Evolutionary conservation across 306 rosid species (phyloP), one percentile per base, ranked within the genome.

Genomic region (Fragaria vesca): DNA sequence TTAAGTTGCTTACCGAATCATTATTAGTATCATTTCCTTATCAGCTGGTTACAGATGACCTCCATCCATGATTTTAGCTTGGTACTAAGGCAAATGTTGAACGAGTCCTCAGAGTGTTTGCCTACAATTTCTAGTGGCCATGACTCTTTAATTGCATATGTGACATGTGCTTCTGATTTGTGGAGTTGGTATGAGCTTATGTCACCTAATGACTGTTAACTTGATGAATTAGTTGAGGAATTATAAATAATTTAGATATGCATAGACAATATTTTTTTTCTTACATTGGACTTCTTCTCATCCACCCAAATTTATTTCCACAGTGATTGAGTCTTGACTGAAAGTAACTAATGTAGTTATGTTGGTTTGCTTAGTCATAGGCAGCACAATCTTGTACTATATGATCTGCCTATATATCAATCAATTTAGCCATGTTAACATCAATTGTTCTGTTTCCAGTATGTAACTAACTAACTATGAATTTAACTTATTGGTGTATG

Each of bases 181-280:
- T 63, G 68, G 68, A 63, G 69, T 63, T 63, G 40, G 69, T 63
- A 32, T 63, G 43, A 63, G 43, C 69, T 63, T 30, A 63, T 63
- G 69, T 63, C 42, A 63, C 17, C 42, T 16, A 63, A 63, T 63
- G 69, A 63, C 69, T 16, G 6, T 30, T 16, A 63, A 12, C 42
- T 30, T 63, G 13, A 32, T 13, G 11, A 32, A 63, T 15, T 63
- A 32, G 42, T 63, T 63, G 8, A 30, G n/a, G 69, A 6, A 2
- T 30, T 12, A 62, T 12, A 32, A 60, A 13, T 63, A 63, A 63
- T 30, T 28, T 61, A 32, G 0, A 28, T 11, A 15, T 15, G 34
- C 16, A 24, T 24, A 58, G 34, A 58, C 34, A 10, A 58, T 57
- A 6, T 57, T 32, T 3, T 3, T 58, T 58, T 58, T 58, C 66